Base-by-base conservation (phyloP, 495 filamentous ascomycete genomes). In the Xylaria scruposa region DNA sequence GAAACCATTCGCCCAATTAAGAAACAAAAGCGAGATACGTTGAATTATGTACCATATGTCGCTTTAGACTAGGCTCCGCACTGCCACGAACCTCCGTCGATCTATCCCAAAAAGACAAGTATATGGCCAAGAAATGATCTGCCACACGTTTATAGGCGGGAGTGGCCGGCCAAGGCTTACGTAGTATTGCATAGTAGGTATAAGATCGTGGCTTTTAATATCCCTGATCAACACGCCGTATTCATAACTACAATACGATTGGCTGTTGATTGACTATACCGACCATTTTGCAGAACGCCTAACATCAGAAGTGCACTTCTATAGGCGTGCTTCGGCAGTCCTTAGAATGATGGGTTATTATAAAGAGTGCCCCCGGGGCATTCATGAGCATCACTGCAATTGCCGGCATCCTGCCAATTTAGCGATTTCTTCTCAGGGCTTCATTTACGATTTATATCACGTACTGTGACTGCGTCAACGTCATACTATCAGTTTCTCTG, bases 201-300 rank as follows among this genome's bases (percentile, higher is more conserved):
- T 19, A 29, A 47, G 3, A 29, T 64, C 42, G 38, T 47, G 26
- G 61, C 42, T 29, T 21, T 64, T 29, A 29, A 9, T 49, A 44
- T 29, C 31, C n/a, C 38, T 46, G 21, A n/a, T 67, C 15, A 24
- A 70, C 65, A 74, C 73, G 72, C 70, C 75, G 75, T 78, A 77
- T 77, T 72, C 29, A 17, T 56, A 8, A 29, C 17, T 40, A 54
- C 21, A 70, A 78, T 74, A 51, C 75, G 75, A 78, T 78, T 77
- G 77, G 77, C 56, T 42, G 49, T 33, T 26, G 42, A 9, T 44
- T 21, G 36, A 31, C 24, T 68, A 67, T 51, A 51, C 38, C 26
- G 31, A 60, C 60, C 9, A 61, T 68, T 70, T 31, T 24, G 26
- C 7, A 64, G 19, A 64, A 54, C 4, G 65, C 58, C 44, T 72